Percentiles rank a stretch among this genome's conserved stretches.
phyloP scores from a whole-genome alignment of 352 stramenopile species.

The Pythium volutum region DNA sequence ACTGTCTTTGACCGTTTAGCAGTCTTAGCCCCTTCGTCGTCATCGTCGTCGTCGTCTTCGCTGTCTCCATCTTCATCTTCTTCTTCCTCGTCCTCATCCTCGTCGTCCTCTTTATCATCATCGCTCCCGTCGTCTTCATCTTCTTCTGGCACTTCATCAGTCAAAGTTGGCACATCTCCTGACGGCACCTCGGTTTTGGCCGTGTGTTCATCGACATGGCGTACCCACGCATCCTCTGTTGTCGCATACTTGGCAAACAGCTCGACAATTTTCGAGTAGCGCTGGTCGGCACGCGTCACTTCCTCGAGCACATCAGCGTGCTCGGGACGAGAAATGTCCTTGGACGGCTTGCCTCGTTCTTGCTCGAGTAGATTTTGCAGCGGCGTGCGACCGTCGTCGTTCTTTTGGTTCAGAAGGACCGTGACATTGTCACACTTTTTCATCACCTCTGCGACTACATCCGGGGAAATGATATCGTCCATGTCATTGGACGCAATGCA shows the following conservation, averaged over 20 bases:
- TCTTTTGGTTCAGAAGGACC: constrained; percentile 48
- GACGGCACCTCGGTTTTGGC: constrained; percentile 6
- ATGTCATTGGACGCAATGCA: constrained; percentile 32
- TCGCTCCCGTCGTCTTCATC: constrained; percentile 2
- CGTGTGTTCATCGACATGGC: constrained; percentile 29
- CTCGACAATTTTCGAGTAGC: constrained; percentile 44
- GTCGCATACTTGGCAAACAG: constrained; percentile 50
- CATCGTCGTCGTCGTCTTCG: constrained; percentile 13
- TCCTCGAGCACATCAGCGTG: constrained; percentile 40
- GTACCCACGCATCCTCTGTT: constrained; percentile 33
- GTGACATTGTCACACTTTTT: constrained; percentile 28
- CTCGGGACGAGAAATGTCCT: constrained; percentile 22
- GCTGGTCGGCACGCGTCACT: constrained; percentile 30
- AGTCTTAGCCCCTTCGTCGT: constrained; percentile 1
- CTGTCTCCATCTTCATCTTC: constrained; percentile 5
- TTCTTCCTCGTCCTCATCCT: constrained; percentile 12
- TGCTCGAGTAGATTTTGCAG: constrained; percentile 44
- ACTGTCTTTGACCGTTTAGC: background rate
- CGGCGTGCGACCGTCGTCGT: constrained; percentile 43
- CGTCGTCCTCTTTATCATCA: constrained; percentile 14
- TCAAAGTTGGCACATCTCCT: background rate
- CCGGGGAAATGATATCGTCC: constrained; percentile 21
- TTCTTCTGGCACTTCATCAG: background rate
- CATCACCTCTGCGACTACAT: constrained; percentile 39
- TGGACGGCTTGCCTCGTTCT: constrained; percentile 22